Conservation (phyloP, 2,329 filamentous ascomycete species). For the Cladosporium sp. region DNA sequence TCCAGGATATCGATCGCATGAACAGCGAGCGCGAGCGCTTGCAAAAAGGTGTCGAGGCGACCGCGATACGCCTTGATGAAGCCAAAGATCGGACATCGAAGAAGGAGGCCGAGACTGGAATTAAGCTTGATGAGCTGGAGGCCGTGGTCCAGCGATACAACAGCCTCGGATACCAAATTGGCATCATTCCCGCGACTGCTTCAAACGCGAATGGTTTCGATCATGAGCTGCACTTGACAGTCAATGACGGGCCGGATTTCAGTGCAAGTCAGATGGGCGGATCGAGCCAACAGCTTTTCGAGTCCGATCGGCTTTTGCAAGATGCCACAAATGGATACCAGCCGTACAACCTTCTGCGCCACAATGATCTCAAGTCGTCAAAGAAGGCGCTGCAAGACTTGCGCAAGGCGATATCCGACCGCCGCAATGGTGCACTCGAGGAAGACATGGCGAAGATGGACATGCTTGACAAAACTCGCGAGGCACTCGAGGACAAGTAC, state of each 20-base stretch:
- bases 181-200: constrained; percentile 80
- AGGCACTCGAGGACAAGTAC: constrained; percentile 93
- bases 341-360: constrained; percentile 82
- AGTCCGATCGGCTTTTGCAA: constrained; percentile 75
- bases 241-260: constrained; percentile 77
- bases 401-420: constrained; percentile 88
- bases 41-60: constrained; percentile 81
- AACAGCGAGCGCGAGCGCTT: constrained; percentile 90
- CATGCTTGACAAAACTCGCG: constrained; percentile 88
- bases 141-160: constrained; percentile 88
- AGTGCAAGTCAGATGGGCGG: constrained; percentile 51
- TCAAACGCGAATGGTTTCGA: constrained; percentile 81
- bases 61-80: constrained; percentile 75
- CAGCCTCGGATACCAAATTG: constrained; percentile 88
- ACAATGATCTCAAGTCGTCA: constrained; percentile 82
- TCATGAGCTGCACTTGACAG: constrained; percentile 80
- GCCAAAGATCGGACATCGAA: constrained; percentile 79
- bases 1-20: constrained; percentile 99
- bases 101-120: constrained; percentile 82
- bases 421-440: constrained; percentile 78
- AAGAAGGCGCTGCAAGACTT: constrained; percentile 76
- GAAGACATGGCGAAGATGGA: constrained; percentile 94
- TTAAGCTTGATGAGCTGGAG: constrained; percentile 89
- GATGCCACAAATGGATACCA: constrained; percentile 85
- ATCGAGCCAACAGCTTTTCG: constrained; percentile 47